Evolutionary conservation across 495 filamentous ascomycete species (phyloP), one percentile per base, ranked within the genome.

Genomic region (Aspergillus baeticus): DNA sequence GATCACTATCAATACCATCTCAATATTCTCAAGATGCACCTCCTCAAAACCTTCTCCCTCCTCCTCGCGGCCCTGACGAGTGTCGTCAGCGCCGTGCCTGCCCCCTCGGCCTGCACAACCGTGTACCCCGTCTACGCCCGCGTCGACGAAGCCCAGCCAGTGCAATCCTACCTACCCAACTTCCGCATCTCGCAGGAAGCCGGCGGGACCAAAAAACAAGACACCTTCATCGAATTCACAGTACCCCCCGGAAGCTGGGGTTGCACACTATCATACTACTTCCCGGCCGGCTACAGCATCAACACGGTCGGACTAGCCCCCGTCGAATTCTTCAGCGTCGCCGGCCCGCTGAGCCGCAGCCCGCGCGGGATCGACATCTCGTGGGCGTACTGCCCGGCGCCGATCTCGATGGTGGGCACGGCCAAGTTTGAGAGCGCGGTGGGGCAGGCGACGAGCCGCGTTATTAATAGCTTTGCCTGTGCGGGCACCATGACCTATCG

Each of bases 381-480:
- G 0, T 56, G 54, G 54, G 54, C 6, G 0, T 56, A 56, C 17
- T 56, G 44, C 2, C 54, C 54, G 0, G 54, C 54, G 22, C 54
- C 54, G 15, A 56, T 56, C 22, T 31, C 35, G 13, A 17, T 49
- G 54, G 54, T 56, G 2, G 54, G 54, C 10, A 41, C 14, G 5
- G 43, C 49, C n/a, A 41, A 26, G 26, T 56, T 56, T 20, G 36
- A 49, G 35, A 43, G 41, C 13, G 21, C 54, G 21, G n/a, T 10
- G 17, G 38, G n/a, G 13, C 26, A 54, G 29, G 22, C 35, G 22
- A 56, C 44, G 22, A 49, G 11, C 2, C 13, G 45, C 22, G 54
- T 56, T 7, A 42, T 56, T 11, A 56, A 56, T 42, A 56, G 54
- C 23, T 56, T 56, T 48, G 54, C 20, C 10, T 56, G 54, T 35